phyloP scores from a whole-genome alignment of 2,329 filamentous ascomycete genomes.

The Ophiosphaerella narmari region DNA sequence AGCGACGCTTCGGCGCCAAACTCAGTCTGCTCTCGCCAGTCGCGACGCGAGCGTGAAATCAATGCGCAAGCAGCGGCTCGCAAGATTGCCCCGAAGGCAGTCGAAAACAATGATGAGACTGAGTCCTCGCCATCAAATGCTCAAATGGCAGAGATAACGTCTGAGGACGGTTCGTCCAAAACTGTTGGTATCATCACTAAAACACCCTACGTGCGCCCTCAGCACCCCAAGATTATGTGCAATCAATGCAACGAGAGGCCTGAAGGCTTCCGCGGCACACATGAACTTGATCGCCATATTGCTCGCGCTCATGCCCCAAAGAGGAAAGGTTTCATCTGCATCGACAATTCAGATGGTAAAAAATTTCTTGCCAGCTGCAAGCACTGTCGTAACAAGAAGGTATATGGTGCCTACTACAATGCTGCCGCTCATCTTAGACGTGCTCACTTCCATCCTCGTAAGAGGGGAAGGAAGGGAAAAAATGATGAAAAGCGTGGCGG shows the following conservation, averaged over 20 bases:
- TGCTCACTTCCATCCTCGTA: slow-evolving; percentile 79
- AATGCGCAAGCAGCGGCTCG: slow-evolving; percentile 53
- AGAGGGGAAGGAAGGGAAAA: slow-evolving; percentile 61
- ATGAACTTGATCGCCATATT: slow-evolving; percentile 65
- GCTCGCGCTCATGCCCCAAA: slow-evolving; percentile 67
- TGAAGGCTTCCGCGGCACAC: slow-evolving; percentile 82
- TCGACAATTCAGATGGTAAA: slow-evolving; percentile 63
- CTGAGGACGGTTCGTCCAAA: slow-evolving; percentile 59
- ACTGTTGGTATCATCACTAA: slow-evolving; percentile 58
- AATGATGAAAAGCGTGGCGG: slow-evolving; percentile 64
- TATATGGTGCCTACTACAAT: slow-evolving; percentile 92
- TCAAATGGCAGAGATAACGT: slow-evolving; percentile 58
- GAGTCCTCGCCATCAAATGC: slow-evolving; percentile 44
- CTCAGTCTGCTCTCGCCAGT: slow-evolving; percentile 52
- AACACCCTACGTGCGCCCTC: slow-evolving; percentile 65
- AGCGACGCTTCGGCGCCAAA: slow-evolving; percentile 52
- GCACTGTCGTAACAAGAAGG: slow-evolving; percentile 74
- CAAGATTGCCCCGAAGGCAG: slow-evolving; percentile 55
- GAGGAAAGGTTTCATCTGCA: slow-evolving; percentile 66
- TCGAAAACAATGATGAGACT: slow-evolving; percentile 33
- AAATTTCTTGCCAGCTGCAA: slow-evolving; percentile 81
- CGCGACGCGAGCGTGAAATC: slow-evolving; percentile 55
- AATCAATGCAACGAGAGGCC: slow-evolving; percentile 71
- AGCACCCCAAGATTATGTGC: slow-evolving; percentile 74
- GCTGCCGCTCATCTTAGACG: slow-evolving; percentile 87